Conservation (phyloP, 192 early-diverging fungal genomes). For the Podila clonocystis region DNA sequence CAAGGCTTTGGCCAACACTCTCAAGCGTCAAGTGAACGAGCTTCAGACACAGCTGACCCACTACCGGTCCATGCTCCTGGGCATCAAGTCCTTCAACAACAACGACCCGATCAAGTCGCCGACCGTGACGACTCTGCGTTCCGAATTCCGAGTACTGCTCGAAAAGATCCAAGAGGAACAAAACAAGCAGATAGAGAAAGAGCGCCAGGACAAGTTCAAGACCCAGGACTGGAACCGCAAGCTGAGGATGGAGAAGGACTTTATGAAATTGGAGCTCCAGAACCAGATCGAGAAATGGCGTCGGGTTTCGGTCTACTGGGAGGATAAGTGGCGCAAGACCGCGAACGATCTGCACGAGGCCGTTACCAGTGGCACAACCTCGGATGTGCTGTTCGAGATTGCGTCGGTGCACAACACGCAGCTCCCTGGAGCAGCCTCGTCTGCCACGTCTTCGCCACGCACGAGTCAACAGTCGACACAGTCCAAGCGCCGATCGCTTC, state of each 20-base stretch:
- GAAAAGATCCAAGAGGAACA: conserved; percentile 51
- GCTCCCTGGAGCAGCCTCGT: neutral
- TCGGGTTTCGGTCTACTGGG: conserved; percentile 46
- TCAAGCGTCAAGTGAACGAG: conserved; percentile 41
- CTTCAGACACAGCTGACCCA: conserved; percentile 41
- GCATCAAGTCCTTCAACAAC: conserved; percentile 53
- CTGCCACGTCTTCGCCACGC: conserved; percentile 10
- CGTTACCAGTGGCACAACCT: conserved; percentile 35
- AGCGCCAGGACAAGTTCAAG: conserved; percentile 44
- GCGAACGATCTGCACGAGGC: conserved; percentile 48
- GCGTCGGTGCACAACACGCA: conserved; percentile 1
- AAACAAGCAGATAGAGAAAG: conserved; percentile 41
- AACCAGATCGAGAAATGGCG: conserved; percentile 53
- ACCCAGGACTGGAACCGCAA: conserved; percentile 52
- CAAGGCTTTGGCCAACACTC: conserved; percentile 42
- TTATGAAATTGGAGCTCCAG: conserved; percentile 51
- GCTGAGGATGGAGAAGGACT: conserved; percentile 50
- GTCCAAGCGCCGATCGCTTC: conserved; percentile 30
- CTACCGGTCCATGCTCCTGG: conserved; percentile 45
- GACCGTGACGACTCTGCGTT: conserved; percentile 38
- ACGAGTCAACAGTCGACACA: conserved; percentile 2
- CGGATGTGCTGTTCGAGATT: conserved; percentile 33
- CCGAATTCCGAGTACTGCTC: conserved; percentile 44
- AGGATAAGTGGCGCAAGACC: conserved; percentile 49
- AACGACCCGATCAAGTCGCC: conserved; percentile 52